A percentile compares a stretch with the other conserved stretches of the same genome.
Evolutionary conservation across 139 green algal species (phyloP).

Genomic region (Chlamydomonas incerta): DNA sequence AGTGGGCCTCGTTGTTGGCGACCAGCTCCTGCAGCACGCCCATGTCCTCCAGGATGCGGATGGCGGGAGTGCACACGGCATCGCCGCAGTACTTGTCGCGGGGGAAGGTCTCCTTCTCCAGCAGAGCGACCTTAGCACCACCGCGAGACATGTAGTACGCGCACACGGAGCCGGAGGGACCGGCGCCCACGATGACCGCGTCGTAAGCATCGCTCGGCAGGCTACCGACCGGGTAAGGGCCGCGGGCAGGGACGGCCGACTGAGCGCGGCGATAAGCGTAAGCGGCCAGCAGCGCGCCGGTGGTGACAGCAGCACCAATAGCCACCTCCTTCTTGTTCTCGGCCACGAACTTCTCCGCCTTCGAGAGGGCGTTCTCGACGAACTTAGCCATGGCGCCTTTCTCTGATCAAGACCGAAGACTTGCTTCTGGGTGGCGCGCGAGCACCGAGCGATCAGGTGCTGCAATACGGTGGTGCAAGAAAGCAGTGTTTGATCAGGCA

Average conservation of each 20-base stretch:
- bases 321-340: constrained; percentile 53
- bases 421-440: no score
- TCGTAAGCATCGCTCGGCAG: constrained; percentile 86
- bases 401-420: no score
- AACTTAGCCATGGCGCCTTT: not conserved
- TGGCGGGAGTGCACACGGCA: constrained; percentile 89
- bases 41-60: constrained; percentile 79
- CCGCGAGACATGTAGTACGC: constrained; percentile 80
- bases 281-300: constrained; percentile 24
- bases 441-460: no score
- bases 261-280: constrained; percentile 52
- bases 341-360: constrained; percentile 48
- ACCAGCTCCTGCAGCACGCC: constrained; percentile 84
- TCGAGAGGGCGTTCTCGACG: constrained; percentile 9
- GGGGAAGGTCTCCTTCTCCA: constrained; percentile 92
- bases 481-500: no score
- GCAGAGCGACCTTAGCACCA: constrained; percentile 81
- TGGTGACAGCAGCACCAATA: constrained; percentile 48
- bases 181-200: constrained; percentile 88
- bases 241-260: constrained; percentile 58
- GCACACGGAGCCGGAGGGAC: constrained; percentile 81
- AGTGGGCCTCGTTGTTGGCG: constrained; percentile 88
- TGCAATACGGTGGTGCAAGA: no score
- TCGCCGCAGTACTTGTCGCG: constrained; percentile 86
- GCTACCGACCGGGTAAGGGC: constrained; percentile 64